These are phyloP conservation scores for Echites panduratus DNA, from an alignment of 257 asterid species.

Conservation along the genomic window DNA sequence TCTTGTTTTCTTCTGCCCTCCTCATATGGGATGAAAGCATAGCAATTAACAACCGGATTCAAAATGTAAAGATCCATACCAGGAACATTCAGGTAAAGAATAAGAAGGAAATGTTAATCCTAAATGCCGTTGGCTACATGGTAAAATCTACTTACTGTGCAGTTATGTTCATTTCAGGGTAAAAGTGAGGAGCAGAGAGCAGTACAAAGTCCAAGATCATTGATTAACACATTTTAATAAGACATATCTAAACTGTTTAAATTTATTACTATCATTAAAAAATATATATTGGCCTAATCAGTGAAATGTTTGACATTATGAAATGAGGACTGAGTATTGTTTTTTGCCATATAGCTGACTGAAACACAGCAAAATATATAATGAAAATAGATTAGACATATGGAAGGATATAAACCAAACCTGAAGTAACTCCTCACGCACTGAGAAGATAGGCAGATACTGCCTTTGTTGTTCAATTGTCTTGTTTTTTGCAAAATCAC, in stretches of 20 bases:
- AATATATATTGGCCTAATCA: no score
- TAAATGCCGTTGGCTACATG: neutral
- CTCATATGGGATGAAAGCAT: neutral
- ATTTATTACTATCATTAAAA: neutral
- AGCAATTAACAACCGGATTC: neutral
- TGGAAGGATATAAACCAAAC: conserved; percentile 28
- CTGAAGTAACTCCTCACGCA: conserved; percentile 94
- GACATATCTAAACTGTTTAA: neutral
- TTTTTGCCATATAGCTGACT: neutral
- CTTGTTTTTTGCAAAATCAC: conserved; percentile 71
- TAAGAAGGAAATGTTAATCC: neutral
- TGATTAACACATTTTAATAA: neutral
- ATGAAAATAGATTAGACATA: neutral
- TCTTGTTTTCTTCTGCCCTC: neutral
- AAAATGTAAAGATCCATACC: neutral
- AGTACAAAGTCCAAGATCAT: neutral
- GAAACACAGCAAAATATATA: neutral
- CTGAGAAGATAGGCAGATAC: conserved; percentile 88
- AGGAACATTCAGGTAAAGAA: neutral
- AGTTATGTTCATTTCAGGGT: neutral
- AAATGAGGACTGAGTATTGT: neutral
- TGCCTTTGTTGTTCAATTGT: conserved; percentile 80
- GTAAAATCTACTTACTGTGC: neutral
- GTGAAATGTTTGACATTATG: neutral
- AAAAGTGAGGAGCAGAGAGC: neutral